Evolutionary conservation across 208 protist species (phyloP).

Genomic region (Angomonas desouzai): DNA sequence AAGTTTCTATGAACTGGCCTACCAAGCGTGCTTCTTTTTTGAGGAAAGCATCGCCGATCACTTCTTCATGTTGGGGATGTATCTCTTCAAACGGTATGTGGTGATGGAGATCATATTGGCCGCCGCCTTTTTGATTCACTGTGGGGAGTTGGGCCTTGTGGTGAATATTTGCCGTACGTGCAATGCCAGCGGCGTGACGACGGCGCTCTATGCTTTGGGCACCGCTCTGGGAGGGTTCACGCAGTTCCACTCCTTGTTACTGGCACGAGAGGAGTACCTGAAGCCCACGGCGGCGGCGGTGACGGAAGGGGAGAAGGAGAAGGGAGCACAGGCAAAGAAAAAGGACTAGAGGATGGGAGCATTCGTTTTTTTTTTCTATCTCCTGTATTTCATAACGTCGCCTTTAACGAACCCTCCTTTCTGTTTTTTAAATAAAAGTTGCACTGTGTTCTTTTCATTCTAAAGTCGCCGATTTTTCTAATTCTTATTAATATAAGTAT

Average conservation of each 20-base stretch:
- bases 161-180: neutral
- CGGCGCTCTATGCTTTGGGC: neutral
- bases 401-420: neutral
- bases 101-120: neutral
- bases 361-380: slow-evolving; percentile 18
- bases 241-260: neutral
- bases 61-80: neutral
- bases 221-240: slow-evolving; percentile 2
- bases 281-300: neutral
- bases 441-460: neutral
- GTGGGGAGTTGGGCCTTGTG: neutral
- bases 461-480: no score
- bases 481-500: no score
- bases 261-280: neutral
- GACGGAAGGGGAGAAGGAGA: neutral
- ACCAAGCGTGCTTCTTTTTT: neutral
- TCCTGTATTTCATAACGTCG: slow-evolving; percentile 7
- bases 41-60: neutral
- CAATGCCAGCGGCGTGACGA: neutral
- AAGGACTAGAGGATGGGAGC: slow-evolving; percentile 1
- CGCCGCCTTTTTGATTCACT: slow-evolving; percentile 5
- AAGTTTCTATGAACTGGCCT: neutral
- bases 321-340: neutral
- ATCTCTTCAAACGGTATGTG: neutral
- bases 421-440: slow-evolving; percentile 5